A percentile compares a stretch with the other conserved stretches of the same genome.
Evolutionary conservation across 371 early-diverging fungal species (phyloP).

Genomic region (Rhizomucor pusillus): DNA sequence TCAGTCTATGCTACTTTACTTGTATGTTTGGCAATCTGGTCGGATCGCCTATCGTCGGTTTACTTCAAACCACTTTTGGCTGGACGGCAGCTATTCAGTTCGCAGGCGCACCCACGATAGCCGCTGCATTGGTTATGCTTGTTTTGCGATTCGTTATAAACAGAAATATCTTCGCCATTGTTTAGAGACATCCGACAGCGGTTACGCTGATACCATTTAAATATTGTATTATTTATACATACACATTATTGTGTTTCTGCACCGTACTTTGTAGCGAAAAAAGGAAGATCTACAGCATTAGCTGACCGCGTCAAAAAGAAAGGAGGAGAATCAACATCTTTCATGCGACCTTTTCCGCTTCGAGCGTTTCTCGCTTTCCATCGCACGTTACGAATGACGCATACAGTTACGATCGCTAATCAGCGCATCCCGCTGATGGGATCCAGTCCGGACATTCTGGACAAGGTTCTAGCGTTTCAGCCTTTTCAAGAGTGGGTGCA

Average conservation of each 20-base stretch:
- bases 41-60: slow-evolving; percentile 48
- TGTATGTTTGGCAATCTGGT: slow-evolving; percentile 40
- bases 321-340: no score
- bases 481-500: slow-evolving; percentile 64
- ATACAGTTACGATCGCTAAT: slow-evolving; percentile 23
- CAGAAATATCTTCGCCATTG: slow-evolving; percentile 3
- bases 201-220: no score
- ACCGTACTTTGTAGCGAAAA: no score
- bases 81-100: slow-evolving; percentile 54
- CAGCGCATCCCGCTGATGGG: slow-evolving; percentile 24
- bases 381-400: slow-evolving; percentile 12
- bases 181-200: neutral
- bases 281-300: no score
- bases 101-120: slow-evolving; percentile 36
- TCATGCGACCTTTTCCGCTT: no score
- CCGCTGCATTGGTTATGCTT: slow-evolving; percentile 25
- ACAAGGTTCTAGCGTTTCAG: slow-evolving; percentile 51
- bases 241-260: no score
- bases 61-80: slow-evolving; percentile 29
- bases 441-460: slow-evolving; percentile 9
- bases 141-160: slow-evolving; percentile 9
- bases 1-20: slow-evolving; percentile 39
- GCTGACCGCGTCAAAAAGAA: no score
- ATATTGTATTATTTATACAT: no score
- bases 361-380: no score